These are phyloP conservation scores for Lactarius deliciosus DNA, from an alignment of 768 basidiomycete species.

Conservation along the genomic window DNA sequence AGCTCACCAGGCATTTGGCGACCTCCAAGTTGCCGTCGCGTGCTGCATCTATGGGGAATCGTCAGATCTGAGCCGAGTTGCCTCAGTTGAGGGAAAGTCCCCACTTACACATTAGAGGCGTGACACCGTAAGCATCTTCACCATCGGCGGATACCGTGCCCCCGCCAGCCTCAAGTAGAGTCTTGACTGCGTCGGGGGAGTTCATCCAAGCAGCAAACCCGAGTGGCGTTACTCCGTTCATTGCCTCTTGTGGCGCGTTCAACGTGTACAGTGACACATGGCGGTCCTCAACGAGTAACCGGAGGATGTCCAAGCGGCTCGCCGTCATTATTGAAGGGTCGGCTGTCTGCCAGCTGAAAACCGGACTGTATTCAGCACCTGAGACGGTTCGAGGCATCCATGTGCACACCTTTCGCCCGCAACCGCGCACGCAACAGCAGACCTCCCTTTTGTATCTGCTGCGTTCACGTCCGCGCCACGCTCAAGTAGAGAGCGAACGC, in stretches of 20 bases:
- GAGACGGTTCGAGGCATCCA: slow-evolving; percentile 1
- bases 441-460: slow-evolving; percentile 58
- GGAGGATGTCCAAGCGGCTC: slow-evolving; percentile 57
- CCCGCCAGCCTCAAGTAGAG: slow-evolving; percentile 61
- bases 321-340: slow-evolving; percentile 66
- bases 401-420: slow-evolving; percentile 65
- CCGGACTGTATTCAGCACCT: not conserved
- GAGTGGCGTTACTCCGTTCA: slow-evolving; percentile 74
- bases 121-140: slow-evolving; percentile 72
- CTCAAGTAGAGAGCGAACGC: slow-evolving; percentile 52
- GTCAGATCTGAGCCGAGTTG: slow-evolving; percentile 12
- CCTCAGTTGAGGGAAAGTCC: slow-evolving; percentile 12
- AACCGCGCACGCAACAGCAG: slow-evolving; percentile 65
- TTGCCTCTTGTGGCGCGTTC: slow-evolving; percentile 68
- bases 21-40: slow-evolving; percentile 70
- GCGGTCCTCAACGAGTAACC: slow-evolving; percentile 52
- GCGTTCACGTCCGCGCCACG: slow-evolving; percentile 69
- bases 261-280: slow-evolving; percentile 66
- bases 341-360: slow-evolving; percentile 60
- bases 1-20: slow-evolving; percentile 61
- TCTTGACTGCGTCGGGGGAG: slow-evolving; percentile 54
- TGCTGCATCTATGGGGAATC: slow-evolving; percentile 57
- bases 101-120: slow-evolving; percentile 79
- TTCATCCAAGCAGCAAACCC: slow-evolving; percentile 81
- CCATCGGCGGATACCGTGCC: slow-evolving; percentile 70